Conservation (phyloP, 305 asterid genomes). For the Coffea humblotiana region DNA sequence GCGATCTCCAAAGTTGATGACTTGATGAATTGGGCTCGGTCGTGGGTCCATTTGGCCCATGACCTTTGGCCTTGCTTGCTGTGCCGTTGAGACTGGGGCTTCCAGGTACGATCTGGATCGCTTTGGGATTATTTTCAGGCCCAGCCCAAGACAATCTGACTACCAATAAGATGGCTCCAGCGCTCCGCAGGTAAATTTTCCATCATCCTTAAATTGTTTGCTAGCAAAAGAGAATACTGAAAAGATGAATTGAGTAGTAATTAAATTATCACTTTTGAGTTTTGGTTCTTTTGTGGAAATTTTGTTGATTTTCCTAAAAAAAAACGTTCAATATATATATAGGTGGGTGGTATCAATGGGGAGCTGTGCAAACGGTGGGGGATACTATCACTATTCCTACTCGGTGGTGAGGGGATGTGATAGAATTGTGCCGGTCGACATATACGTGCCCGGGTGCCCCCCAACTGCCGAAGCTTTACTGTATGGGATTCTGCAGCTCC, state of each 20-base stretch:
- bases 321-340: no score
- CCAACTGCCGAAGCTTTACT: no score
- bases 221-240: no score
- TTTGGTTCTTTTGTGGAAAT: no score
- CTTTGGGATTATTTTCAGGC: constrained; percentile 8
- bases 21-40: constrained; percentile 15
- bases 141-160: constrained; percentile 8
- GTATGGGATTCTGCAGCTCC: constrained; percentile 53
- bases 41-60: constrained; percentile 12
- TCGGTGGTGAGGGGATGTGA: constrained; percentile 11
- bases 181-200: no score
- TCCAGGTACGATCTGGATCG: constrained; percentile 8
- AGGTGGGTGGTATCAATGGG: constrained; percentile 33
- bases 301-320: no score
- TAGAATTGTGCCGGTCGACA: no score
- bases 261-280: no score
- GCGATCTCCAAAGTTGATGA: background rate
- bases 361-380: constrained; percentile 83
- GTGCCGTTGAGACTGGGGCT: constrained; percentile 11
- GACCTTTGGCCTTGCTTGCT: constrained; percentile 2
- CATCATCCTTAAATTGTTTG: no score
- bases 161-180: no score
- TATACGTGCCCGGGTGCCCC: no score
- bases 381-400: constrained; percentile 73
- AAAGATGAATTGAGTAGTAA: no score